These are phyloP conservation scores for Cubamyces sp. DNA, from an alignment of 768 basidiomycete genomes.

Conservation along the genomic window DNA sequence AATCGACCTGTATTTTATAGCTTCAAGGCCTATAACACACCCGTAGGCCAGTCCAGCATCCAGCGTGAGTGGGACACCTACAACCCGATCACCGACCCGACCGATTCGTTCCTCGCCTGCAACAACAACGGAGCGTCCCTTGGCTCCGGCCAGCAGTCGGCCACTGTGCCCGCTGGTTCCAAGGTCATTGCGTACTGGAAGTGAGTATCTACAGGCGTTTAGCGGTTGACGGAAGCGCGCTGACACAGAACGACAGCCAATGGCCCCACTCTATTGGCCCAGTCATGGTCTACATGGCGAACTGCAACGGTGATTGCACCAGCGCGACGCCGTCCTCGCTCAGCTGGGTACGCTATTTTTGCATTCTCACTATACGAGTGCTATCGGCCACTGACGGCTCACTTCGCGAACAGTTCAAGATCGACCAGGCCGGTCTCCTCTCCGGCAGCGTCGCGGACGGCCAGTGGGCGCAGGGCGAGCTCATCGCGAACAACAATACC, in stretches of 20 bases:
- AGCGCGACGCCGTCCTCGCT: conserved; percentile 35
- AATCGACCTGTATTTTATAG: conserved; percentile 18
- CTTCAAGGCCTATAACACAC: conserved; percentile 43
- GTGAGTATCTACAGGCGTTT: conserved; percentile 19
- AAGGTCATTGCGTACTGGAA: conserved; percentile 45
- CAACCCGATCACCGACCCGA: conserved; percentile 43
- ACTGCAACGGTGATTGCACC: conserved; percentile 39
- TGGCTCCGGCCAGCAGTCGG: conserved; percentile 40
- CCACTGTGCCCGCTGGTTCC: conserved; percentile 44
- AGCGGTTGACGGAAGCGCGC: too few species aligned
- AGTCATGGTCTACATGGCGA: conserved; percentile 43
- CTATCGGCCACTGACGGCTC: too few species aligned
- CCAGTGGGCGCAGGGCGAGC: conserved; percentile 40
- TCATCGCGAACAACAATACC: conserved; percentile 39
- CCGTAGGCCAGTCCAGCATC: conserved; percentile 44
- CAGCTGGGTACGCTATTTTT: conserved; percentile 32
- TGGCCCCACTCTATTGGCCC: conserved; percentile 42
- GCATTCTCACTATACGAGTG: not conserved
- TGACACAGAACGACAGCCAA: conserved; percentile 11
- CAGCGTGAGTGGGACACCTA: conserved; percentile 46
- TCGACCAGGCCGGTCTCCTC: conserved; percentile 40
- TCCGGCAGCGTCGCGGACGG: conserved; percentile 37
- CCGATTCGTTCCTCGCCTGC: conserved; percentile 41
- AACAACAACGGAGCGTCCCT: conserved; percentile 41
- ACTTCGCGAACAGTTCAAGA: conserved; percentile 39